Percentiles rank a stretch among this genome's conserved stretches.
phyloP scores from a whole-genome alignment of 2,329 filamentous ascomycete genomes.

The Botrytis hyacinthi region DNA sequence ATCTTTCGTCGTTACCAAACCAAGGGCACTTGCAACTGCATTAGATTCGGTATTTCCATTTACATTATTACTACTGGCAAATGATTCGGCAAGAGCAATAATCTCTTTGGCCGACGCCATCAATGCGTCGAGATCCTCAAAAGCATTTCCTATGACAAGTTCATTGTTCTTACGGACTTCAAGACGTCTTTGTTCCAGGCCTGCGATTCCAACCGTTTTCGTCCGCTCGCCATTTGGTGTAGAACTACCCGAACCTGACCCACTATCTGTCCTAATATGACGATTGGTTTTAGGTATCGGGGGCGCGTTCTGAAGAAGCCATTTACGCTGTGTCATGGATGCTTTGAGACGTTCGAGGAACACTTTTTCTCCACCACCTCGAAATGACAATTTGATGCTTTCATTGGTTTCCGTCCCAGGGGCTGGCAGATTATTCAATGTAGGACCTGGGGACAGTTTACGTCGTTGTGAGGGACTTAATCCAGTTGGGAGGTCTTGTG shows the following conservation, averaged over 20 bases:
- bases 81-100: slow-evolving; percentile 85
- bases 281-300: slow-evolving; percentile 68
- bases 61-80: slow-evolving; percentile 60
- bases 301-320: slow-evolving; percentile 87
- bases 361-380: slow-evolving; percentile 81
- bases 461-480: slow-evolving; percentile 48
- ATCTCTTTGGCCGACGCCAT: slow-evolving; percentile 99
- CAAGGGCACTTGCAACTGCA: slow-evolving; percentile 74
- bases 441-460: slow-evolving; percentile 76
- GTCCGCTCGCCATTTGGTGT: slow-evolving; percentile 41
- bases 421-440: slow-evolving; percentile 44
- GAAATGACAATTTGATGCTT: slow-evolving; percentile 87
- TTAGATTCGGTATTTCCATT: slow-evolving; percentile 67
- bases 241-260: slow-evolving; percentile 35
- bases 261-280: slow-evolving; percentile 41
- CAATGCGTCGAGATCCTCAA: slow-evolving; percentile 91
- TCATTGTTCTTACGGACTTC: slow-evolving; percentile 91
- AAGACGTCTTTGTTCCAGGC: slow-evolving; percentile 80
- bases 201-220: slow-evolving; percentile 84
- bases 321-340: slow-evolving; percentile 89
- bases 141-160: slow-evolving; percentile 85
- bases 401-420: slow-evolving; percentile 59
- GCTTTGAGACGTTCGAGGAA: slow-evolving; percentile 88
- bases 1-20: slow-evolving; percentile 90
- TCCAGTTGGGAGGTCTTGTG: slow-evolving; percentile 47